Evolutionary conservation across 2,329 filamentous ascomycete genomes (phyloP), one percentile per base, ranked within the genome.

Genomic region (Alternaria angustiovoidea): DNA sequence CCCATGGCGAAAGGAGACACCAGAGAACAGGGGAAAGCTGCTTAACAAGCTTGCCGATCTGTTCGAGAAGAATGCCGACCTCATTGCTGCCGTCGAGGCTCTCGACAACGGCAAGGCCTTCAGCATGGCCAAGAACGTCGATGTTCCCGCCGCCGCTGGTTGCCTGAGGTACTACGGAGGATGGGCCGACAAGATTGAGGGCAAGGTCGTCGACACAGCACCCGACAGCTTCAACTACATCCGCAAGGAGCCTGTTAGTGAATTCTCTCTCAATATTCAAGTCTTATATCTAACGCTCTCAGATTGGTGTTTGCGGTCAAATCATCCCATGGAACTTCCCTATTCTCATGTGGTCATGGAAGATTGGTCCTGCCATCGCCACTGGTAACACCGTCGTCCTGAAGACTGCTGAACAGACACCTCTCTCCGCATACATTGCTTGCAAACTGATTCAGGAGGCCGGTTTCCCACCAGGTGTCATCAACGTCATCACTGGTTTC

Each of bases 251-350:
- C 91, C 93, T 9, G 83, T 89, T 65, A 75, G 81, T 76, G 22
- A n/a, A 51, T 5, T 28, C 2, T n/a, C 7, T 7, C 24, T 7
- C 22, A 7, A 7, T 0, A n/a, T 54, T 7, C 11, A 5, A 3
- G 14, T 7, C n/a, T 44, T 7, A 9, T 39, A 34, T 26, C 65
- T 78, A 57, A 79, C 54, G 5, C n/a, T 12, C 7, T 6, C 51
- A 86, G 84, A 83, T 91, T 66, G 91, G 91, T 79, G 90, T 93
- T 61, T 93, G 92, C 79, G 93, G 89, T 74, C 92, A 95, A 80
- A 94, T 94, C 75, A 94, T 95, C 72, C 92, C 92, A 64, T 94
- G 91, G 91, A 94, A 94, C 84, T 94, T 93, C 82, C 91, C 91
- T 7, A 82, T 94, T 46, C 86, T 91, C 75, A 94, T 94, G 91